Evolutionary conservation across 176 grass and related monocot genomes (phyloP), one percentile per base, ranked within the genome.

Genomic region (Oryza australiensis): DNA sequence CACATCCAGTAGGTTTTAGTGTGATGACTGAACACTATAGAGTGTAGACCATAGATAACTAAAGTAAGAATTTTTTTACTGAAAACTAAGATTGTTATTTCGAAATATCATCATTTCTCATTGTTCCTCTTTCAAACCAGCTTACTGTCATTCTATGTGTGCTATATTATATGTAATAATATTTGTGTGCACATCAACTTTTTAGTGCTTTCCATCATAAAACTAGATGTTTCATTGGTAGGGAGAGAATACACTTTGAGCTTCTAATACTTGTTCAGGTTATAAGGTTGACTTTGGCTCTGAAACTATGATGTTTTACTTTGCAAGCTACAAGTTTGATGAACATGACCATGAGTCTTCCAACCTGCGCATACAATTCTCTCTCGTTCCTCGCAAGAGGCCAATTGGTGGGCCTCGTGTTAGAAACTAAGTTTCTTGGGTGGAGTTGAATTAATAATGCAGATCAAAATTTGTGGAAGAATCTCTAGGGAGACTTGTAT

Each of bases 281-380:
- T 49, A 40, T 51, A 27, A 28, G n/a, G 18, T 68, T 38, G 20
- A 53, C 5, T 53, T 22, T 40, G 33, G 18, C 30, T 67, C 48
- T 55, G 41, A 68, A 75, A 68, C 30, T n/a, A 43, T 62, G 30
- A 55, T 48, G 53, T 34, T 78, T 91, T 62, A 27, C 84, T 83
- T 96, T 91, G 83, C 90, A 96, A 90, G 94, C 81, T 96, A 96
- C 79, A 85, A 62, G 65, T 88, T 96, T 63, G 94, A 96, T 18
- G 90, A 89, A 43, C 84, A 89, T 64, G 94, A 93, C 18, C 86
- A 81, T 67, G 73, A 71, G 20, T 96, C 94, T 67, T 73, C 88
- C 86, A 79, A 27, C 74, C 89, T 96, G 86, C 73, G 62, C 60
- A 86, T 93, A 82, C 76, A 96, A 73, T 96, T 96, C 51, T 87